phyloP scores from a whole-genome alignment of 2,329 filamentous ascomycete genomes.

The Cladobotryum protrusum region DNA sequence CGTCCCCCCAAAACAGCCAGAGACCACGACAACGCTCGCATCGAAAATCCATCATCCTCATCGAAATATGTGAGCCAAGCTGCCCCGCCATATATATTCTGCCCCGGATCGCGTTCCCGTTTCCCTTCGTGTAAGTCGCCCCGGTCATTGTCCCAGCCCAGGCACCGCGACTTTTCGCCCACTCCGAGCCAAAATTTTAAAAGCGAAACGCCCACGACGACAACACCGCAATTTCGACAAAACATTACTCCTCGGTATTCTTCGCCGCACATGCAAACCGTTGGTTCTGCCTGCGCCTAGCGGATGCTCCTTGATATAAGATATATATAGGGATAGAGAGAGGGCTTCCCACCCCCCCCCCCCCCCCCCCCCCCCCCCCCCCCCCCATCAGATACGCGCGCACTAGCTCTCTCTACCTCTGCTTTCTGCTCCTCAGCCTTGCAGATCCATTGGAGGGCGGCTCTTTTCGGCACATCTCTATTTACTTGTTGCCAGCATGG shows the following conservation, averaged over 20 bases:
- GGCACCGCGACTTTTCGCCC: slow-evolving; percentile 14
- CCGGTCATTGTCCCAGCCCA: background rate
- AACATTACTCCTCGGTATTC: background rate
- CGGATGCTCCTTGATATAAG: background rate
- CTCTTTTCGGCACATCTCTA: background rate
- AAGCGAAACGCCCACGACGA: background rate
- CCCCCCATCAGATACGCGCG: too few species aligned
- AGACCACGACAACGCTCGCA: too few species aligned
- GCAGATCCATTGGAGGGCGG: background rate
- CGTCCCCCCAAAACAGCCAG: background rate
- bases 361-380: too few species aligned
- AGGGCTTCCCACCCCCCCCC: too few species aligned
- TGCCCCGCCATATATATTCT: too few species aligned
- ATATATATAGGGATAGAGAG: too few species aligned
- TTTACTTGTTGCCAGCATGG: slow-evolving; percentile 5
- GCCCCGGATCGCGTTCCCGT: slow-evolving; percentile 11
- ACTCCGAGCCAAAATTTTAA: background rate
- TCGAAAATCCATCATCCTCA: too few species aligned
- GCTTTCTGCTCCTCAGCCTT: too few species aligned
- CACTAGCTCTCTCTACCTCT: too few species aligned
- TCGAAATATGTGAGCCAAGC: too few species aligned
- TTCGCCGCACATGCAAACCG: background rate
- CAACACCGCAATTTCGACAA: background rate
- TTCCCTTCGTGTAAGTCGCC: slow-evolving; percentile 28
- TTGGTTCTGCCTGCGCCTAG: background rate